A percentile compares a stretch with the other conserved stretches of the same genome.
Evolutionary conservation across 805 yeast genomes (phyloP).

Genomic region (Pichia phayaonensis): DNA sequence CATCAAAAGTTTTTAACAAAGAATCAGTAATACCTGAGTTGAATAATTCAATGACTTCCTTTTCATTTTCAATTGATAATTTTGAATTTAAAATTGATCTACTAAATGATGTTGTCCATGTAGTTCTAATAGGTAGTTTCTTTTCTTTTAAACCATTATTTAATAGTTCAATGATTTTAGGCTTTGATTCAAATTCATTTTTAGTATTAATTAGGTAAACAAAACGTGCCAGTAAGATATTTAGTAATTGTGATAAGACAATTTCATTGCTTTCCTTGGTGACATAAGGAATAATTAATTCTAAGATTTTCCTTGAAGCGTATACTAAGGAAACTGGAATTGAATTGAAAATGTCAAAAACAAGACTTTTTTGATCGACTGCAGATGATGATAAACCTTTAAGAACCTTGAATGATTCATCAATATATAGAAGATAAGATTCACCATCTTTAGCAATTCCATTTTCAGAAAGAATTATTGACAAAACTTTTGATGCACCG

Average conservation of each 20-base stretch:
- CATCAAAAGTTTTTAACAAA: slow-evolving; percentile 25
- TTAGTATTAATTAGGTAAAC: slow-evolving; percentile 23
- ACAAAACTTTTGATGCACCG: slow-evolving; percentile 35
- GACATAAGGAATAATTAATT: slow-evolving; percentile 42
- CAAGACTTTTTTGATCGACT: slow-evolving; percentile 56
- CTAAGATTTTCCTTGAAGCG: slow-evolving; percentile 28
- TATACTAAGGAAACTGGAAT: slow-evolving; percentile 19
- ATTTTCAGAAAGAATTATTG: slow-evolving; percentile 14
- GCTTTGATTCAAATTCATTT: slow-evolving; percentile 14
- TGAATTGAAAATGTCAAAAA: slow-evolving; percentile 36
- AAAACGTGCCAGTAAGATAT: slow-evolving; percentile 42
- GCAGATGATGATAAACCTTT: slow-evolving; percentile 49
- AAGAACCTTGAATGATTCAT: slow-evolving; percentile 48
- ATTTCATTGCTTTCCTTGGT: slow-evolving; percentile 71
- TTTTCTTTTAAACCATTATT: slow-evolving; percentile 59
- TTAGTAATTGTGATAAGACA: slow-evolving; percentile 43
- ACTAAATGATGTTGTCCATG: slow-evolving; percentile 59
- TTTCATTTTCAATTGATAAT: not conserved
- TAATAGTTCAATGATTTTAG: slow-evolving; percentile 27
- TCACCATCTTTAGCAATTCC: slow-evolving; percentile 20
- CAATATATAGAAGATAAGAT: slow-evolving; percentile 32
- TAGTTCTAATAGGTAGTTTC: slow-evolving; percentile 51
- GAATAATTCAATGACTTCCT: slow-evolving; percentile 3
- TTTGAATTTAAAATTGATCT: slow-evolving; percentile 17
- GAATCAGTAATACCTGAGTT: slow-evolving; percentile 10